Evolutionary conservation across 768 basidiomycete species (phyloP).

Genomic region (Macrolepiota fuliginosa): DNA sequence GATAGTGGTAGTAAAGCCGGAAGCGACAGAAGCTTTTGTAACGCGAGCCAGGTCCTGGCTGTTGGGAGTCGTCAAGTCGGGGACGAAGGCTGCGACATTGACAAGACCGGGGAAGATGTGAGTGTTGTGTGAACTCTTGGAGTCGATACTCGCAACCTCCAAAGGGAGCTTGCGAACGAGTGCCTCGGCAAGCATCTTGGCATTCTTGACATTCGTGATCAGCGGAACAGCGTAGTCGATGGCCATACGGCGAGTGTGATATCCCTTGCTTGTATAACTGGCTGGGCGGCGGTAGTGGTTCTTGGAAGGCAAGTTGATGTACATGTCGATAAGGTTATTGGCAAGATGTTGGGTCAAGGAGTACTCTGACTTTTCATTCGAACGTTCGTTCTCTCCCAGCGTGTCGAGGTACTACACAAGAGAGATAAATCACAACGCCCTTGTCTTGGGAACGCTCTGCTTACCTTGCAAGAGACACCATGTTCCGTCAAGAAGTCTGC

Average conservation of each 20-base stretch:
- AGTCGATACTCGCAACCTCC: slow-evolving; percentile 87
- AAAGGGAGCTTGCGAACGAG: slow-evolving; percentile 86
- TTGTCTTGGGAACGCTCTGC: slow-evolving; percentile 11
- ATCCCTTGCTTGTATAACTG: slow-evolving; percentile 95
- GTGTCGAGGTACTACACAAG: slow-evolving; percentile 79
- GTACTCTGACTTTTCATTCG: slow-evolving; percentile 93
- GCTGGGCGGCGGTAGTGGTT: slow-evolving; percentile 97
- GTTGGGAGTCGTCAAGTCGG: slow-evolving; percentile 52
- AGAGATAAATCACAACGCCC: slow-evolving; percentile 1
- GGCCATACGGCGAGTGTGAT: slow-evolving; percentile 96
- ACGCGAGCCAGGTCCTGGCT: slow-evolving; percentile 63
- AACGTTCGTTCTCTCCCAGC: slow-evolving; percentile 68
- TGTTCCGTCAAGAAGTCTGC: slow-evolving; percentile 98
- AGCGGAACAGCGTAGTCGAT: slow-evolving; percentile 97
- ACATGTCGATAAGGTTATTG: slow-evolving; percentile 98
- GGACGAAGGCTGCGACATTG: slow-evolving; percentile 86
- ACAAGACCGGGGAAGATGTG: slow-evolving; percentile 90
- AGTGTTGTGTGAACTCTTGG: slow-evolving; percentile 90
- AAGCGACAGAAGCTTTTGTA: slow-evolving; percentile 81
- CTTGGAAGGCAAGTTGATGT: slow-evolving; percentile 98
- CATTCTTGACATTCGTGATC: slow-evolving; percentile 98
- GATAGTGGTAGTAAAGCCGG: slow-evolving; percentile 86
- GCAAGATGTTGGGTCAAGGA: slow-evolving; percentile 95
- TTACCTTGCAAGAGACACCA: slow-evolving; percentile 91
- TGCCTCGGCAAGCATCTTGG: slow-evolving; percentile 94